Percentiles rank a stretch among this genome's conserved stretches.
These are phyloP conservation scores for Fagus crenata DNA, from an alignment of 306 rosid species.

Conservation along the genomic window DNA sequence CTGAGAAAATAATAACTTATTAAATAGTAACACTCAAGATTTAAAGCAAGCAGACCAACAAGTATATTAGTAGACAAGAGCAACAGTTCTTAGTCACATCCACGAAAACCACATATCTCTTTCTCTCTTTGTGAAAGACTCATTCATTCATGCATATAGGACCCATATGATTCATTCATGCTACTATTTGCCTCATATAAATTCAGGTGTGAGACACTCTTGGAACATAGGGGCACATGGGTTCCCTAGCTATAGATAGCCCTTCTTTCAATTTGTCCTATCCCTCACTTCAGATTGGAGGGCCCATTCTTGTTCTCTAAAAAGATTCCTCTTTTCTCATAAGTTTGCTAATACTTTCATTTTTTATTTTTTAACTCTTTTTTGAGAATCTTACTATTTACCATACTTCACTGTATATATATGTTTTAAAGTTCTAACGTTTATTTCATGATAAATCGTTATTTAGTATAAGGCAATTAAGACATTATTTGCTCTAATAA, in stretches of 20 bases:
- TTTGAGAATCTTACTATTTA: no score
- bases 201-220: neutral
- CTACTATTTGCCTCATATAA: neutral
- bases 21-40: neutral
- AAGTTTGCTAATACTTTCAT: neutral
- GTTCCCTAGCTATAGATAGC: neutral
- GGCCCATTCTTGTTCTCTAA: neutral
- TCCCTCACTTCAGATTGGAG: neutral
- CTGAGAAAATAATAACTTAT: neutral
- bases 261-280: neutral
- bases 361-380: neutral
- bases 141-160: neutral
- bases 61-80: neutral
- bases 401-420: no score
- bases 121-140: neutral
- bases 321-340: neutral
- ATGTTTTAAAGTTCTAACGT: no score
- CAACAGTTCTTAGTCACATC: conserved; percentile 4
- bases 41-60: neutral
- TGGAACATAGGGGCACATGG: conserved; percentile 9
- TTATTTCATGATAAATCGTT: no score
- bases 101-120: conserved; percentile 1
- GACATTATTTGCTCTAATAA: no score
- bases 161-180: neutral
- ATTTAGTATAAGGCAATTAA: no score